These are phyloP conservation scores for Berkeleyomyces rouxiae DNA, from an alignment of 2,329 filamentous ascomycete genomes.

Conservation along the genomic window DNA sequence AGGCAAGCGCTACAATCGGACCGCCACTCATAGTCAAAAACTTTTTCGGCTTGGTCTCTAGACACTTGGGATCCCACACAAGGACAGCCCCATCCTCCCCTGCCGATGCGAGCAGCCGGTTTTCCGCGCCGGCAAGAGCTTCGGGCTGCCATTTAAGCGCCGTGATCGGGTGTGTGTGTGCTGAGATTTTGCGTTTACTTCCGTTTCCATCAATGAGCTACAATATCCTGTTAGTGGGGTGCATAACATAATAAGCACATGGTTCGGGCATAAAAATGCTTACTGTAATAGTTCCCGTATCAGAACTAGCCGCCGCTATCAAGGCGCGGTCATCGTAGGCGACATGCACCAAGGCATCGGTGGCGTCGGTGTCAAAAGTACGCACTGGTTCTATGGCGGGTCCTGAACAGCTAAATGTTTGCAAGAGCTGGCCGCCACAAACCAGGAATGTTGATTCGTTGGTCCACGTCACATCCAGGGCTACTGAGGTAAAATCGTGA, in stretches of 20 bases:
- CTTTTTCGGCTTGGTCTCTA: conserved; percentile 38
- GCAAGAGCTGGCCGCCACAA: conserved; percentile 38
- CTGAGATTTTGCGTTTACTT: conserved; percentile 37
- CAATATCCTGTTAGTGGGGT: not conserved
- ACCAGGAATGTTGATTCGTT: conserved; percentile 41
- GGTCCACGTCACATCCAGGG: conserved; percentile 44
- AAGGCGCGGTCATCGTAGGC: conserved; percentile 39
- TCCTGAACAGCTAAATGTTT: conserved; percentile 31
- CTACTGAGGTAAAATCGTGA: conserved; percentile 34
- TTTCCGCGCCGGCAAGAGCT: conserved; percentile 23
- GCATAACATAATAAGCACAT: no score
- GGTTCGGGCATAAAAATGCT: conserved; percentile 18
- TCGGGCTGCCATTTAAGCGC: conserved; percentile 43
- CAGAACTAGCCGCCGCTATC: conserved; percentile 38
- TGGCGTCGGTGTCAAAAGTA: conserved; percentile 36
- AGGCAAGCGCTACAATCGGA: conserved; percentile 41
- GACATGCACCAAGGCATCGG: conserved; percentile 38
- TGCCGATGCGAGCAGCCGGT: conserved; percentile 43
- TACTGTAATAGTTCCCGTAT: conserved; percentile 44
- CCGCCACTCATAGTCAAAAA: conserved; percentile 41
- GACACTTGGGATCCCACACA: conserved; percentile 42
- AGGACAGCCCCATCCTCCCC: conserved; percentile 46
- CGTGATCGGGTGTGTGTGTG: conserved; percentile 42
- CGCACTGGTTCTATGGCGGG: conserved; percentile 28
- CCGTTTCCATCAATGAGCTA: conserved; percentile 40